A percentile compares a stretch with the other conserved stretches of the same genome.
Conservation (phyloP, 176 grass and related monocot species). For the Paspalum vaginatum region DNA sequence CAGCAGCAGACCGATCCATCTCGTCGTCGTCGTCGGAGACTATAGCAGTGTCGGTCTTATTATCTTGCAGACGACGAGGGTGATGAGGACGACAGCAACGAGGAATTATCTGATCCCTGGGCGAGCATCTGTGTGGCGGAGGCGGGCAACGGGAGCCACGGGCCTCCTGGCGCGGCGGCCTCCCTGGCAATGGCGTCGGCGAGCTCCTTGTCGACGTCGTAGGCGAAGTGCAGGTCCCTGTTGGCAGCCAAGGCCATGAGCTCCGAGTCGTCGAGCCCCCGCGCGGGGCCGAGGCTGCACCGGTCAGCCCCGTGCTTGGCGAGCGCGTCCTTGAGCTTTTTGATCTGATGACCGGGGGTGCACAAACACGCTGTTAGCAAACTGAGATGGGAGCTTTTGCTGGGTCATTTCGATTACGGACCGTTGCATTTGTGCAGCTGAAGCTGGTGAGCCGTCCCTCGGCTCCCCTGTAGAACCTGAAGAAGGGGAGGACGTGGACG, state of each 20-base stretch:
- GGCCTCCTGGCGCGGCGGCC: conserved; percentile 20
- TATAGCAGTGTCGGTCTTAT: too few species aligned
- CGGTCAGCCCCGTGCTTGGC: conserved; percentile 73
- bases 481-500: conserved; percentile 94
- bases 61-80: too few species aligned
- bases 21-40: too few species aligned
- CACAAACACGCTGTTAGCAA: too few species aligned
- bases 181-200: conserved; percentile 45
- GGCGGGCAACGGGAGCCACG: conserved; percentile 42
- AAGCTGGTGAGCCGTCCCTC: conserved; percentile 85
- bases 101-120: conserved; percentile 47
- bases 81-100: conserved; percentile 45
- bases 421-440: conserved; percentile 99
- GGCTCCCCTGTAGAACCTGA: conserved; percentile 86
- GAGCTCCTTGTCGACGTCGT: too few species aligned
- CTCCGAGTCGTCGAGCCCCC: conserved; percentile 75
- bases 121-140: neutral
- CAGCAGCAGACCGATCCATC: too few species aligned
- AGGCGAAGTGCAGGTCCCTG: conserved; percentile 73
- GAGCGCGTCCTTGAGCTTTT: conserved; percentile 89
- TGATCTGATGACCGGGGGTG: conserved; percentile 74
- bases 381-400: too few species aligned
- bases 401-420: too few species aligned
- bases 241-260: conserved; percentile 78
- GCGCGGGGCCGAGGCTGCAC: conserved; percentile 78